Conservation (phyloP, 1,284 basidiomycete species). For the Leccinum fallax region DNA sequence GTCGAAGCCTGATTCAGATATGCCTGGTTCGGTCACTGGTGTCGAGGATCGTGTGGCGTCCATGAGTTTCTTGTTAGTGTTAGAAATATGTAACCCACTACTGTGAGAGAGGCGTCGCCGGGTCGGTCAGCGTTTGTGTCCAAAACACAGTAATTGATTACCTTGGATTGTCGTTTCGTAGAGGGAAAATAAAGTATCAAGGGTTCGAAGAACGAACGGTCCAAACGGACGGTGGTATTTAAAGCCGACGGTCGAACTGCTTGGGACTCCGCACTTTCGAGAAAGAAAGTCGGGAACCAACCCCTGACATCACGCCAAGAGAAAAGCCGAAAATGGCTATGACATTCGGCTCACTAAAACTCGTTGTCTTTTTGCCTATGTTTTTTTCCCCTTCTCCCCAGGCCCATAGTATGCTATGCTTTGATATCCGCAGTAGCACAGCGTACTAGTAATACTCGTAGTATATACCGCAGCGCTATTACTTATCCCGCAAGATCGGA, state of each 20-base stretch:
- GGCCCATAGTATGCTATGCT: neutral
- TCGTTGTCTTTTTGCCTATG: neutral
- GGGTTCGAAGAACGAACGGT: neutral
- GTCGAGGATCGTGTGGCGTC: constrained; percentile 10
- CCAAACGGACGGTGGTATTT: constrained; percentile 13
- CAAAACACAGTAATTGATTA: neutral
- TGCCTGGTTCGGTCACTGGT: constrained; percentile 19
- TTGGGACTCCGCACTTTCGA: constrained; percentile 6
- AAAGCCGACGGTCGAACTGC: neutral
- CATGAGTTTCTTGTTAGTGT: constrained; percentile 16
- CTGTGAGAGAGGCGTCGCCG: neutral
- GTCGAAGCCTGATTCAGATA: constrained; percentile 7
- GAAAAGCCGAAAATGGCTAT: constrained; percentile 16
- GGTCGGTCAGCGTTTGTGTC: neutral
- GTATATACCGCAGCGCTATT: neutral
- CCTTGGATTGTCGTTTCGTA: constrained; percentile 4
- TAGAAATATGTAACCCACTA: constrained; percentile 13
- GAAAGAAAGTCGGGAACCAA: neutral
- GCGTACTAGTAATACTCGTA: neutral
- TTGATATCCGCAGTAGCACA: neutral
- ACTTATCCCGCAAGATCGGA: constrained; percentile 11
- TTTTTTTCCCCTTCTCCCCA: neutral
- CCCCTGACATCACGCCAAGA: neutral
- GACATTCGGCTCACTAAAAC: neutral
- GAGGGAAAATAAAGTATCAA: neutral